These are phyloP conservation scores for Podospora tetraspora DNA, from an alignment of 495 filamentous ascomycete species.

Conservation along the genomic window DNA sequence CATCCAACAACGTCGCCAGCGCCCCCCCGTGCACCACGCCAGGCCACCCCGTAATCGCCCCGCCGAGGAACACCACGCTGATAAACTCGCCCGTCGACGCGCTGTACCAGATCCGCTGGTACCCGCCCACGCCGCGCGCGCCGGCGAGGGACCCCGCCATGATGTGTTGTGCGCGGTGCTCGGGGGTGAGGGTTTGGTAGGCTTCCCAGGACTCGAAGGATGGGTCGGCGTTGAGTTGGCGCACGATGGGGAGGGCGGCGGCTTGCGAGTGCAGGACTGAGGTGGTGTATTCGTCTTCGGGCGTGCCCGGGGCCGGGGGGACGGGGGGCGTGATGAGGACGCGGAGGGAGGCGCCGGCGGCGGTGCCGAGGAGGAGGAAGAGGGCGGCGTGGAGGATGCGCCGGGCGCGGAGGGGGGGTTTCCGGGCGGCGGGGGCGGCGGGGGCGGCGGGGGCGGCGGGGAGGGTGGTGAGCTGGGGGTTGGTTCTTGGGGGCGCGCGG, in stretches of 20 bases:
- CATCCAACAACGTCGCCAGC: constrained; percentile 67
- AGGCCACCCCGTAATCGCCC: constrained; percentile 65
- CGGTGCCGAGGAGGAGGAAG: constrained; percentile 37
- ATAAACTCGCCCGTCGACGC: constrained; percentile 36
- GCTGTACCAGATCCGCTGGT: constrained; percentile 46
- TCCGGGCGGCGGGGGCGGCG: not conserved
- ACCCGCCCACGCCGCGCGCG: constrained; percentile 41
- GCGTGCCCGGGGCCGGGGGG: constrained; percentile 27
- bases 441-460: not conserved
- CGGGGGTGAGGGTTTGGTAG: constrained; percentile 46
- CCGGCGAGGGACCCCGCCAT: constrained; percentile 42
- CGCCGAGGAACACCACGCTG: constrained; percentile 59
- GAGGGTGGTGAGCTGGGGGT: not conserved
- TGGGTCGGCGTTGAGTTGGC: constrained; percentile 47
- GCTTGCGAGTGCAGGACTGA: constrained; percentile 30
- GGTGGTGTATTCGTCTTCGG: constrained; percentile 32
- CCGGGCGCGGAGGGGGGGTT: not conserved
- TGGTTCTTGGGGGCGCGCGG: constrained; percentile 4
- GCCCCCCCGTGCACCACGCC: constrained; percentile 70
- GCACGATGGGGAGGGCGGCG: constrained; percentile 48
- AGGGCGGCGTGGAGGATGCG: constrained; percentile 25
- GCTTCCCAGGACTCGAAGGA: constrained; percentile 51
- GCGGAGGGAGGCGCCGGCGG: constrained; percentile 29
- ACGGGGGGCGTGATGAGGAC: constrained; percentile 35
- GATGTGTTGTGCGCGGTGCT: constrained; percentile 34